A percentile compares a stretch with the other conserved stretches of the same genome.
These are phyloP conservation scores for Penicillium sumatraense DNA, from an alignment of 2,329 filamentous ascomycete genomes.

Conservation along the genomic window DNA sequence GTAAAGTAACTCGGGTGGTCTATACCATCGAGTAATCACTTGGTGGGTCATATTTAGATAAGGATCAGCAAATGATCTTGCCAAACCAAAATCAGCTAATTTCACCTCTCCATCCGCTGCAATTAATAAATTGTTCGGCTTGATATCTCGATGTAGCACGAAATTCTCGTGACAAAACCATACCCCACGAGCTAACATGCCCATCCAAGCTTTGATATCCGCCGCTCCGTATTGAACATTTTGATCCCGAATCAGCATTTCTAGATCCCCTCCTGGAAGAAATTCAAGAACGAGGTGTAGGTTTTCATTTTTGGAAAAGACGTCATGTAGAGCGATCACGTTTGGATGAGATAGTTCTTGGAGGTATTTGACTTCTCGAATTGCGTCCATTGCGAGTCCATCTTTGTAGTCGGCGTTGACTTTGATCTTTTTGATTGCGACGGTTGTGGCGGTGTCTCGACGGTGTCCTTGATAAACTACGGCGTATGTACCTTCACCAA, in stretches of 20 bases:
- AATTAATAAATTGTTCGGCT: constrained; percentile 96
- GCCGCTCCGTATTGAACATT: constrained; percentile 81
- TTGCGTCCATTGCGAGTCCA: constrained; percentile 90
- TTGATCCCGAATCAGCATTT: constrained; percentile 89
- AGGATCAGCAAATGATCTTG: constrained; percentile 85
- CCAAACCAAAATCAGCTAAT: constrained; percentile 96
- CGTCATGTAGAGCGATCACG: constrained; percentile 88
- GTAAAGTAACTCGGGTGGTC: constrained; percentile 90
- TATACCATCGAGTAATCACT: constrained; percentile 96
- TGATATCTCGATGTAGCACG: constrained; percentile 95
- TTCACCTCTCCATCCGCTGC: constrained; percentile 92
- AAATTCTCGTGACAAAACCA: constrained; percentile 98
- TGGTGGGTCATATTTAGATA: constrained; percentile 87
- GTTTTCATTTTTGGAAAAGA: constrained; percentile 97
- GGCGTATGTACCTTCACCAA: constrained; percentile 96
- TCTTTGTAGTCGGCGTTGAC: constrained; percentile 71
- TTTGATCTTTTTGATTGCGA: constrained; percentile 69
- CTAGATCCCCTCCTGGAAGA: constrained; percentile 89
- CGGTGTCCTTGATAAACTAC: constrained; percentile 90
- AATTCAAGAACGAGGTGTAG: constrained; percentile 95
- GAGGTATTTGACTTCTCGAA: constrained; percentile 93
- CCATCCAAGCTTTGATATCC: constrained; percentile 98
- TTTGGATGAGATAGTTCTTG: constrained; percentile 94
- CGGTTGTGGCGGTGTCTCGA: constrained; percentile 69
- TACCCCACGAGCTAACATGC: constrained; percentile 88